These are phyloP conservation scores for Boletus pseudo-olivaceus DNA, from an alignment of 768 basidiomycete species.

Conservation along the genomic window DNA sequence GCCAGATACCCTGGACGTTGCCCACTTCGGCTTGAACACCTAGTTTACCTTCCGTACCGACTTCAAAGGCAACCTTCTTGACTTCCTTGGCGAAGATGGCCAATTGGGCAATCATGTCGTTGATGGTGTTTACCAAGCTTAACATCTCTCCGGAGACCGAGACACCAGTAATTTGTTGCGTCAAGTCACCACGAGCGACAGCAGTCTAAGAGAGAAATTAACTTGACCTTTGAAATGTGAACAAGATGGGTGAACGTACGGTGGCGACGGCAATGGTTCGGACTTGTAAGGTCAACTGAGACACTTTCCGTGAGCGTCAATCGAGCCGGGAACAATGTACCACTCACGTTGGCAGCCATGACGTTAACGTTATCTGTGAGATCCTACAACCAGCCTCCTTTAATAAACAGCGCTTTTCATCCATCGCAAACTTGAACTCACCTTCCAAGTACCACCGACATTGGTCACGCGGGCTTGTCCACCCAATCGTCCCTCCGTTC, in stretches of 20 bases:
- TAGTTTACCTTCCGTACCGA: constrained; percentile 97
- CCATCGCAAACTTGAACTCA: constrained; percentile 9
- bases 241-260: constrained; percentile 39
- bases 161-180: constrained; percentile 89
- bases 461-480: constrained; percentile 93
- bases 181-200: constrained; percentile 91
- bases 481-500: constrained; percentile 92
- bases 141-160: constrained; percentile 95
- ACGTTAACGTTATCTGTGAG: constrained; percentile 94
- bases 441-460: constrained; percentile 96
- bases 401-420: not conserved
- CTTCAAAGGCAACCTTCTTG: constrained; percentile 95
- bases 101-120: constrained; percentile 74
- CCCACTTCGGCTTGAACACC: constrained; percentile 97
- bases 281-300: constrained; percentile 85
- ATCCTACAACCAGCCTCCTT: constrained; percentile 42
- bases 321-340: not conserved
- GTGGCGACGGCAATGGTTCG: constrained; percentile 92
- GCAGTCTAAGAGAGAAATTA: constrained; percentile 54
- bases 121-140: constrained; percentile 96
- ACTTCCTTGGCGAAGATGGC: constrained; percentile 75
- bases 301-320: constrained; percentile 3
- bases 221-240: not conserved
- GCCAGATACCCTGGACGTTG: constrained; percentile 97
- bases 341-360: constrained; percentile 86